Percentiles rank a stretch among this genome's conserved stretches.
Conservation (phyloP, 2,329 filamentous ascomycete species). For the Monilinia polystroma region DNA sequence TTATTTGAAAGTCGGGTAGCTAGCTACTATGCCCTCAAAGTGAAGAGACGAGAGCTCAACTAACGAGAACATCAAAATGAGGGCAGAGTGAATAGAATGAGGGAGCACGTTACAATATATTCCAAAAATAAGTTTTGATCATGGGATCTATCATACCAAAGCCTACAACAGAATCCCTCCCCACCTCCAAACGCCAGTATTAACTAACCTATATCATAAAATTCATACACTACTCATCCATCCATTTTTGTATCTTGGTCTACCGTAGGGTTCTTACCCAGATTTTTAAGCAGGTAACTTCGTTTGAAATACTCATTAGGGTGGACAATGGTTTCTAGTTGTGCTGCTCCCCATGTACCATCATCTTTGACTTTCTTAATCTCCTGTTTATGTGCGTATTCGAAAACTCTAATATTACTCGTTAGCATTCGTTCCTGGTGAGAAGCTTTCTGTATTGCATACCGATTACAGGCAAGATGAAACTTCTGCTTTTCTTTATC, state of each 20-base stretch:
- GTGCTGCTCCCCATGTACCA: constrained; percentile 65
- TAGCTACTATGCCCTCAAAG: not conserved
- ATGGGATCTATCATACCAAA: constrained; percentile 8
- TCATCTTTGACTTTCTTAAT: constrained; percentile 76
- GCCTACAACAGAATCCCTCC: not conserved
- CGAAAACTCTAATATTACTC: constrained; percentile 67
- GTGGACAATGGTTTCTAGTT: constrained; percentile 93
- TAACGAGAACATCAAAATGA: not conserved
- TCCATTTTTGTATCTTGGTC: constrained; percentile 22
- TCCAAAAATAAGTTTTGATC: not conserved
- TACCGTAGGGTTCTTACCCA: constrained; percentile 45
- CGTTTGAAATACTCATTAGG: constrained; percentile 98
- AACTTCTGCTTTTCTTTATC: constrained; percentile 87
- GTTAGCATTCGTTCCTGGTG: constrained; percentile 13
- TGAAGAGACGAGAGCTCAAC: not conserved
- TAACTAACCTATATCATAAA: constrained; percentile 17
- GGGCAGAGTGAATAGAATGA: not conserved
- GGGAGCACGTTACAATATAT: not conserved
- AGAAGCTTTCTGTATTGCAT: constrained; percentile 36
- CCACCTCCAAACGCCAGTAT: constrained; percentile 1
- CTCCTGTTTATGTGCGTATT: constrained; percentile 76
- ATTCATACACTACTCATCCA: constrained; percentile 16
- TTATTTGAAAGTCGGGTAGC: not conserved
- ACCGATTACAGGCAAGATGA: constrained; percentile 94
- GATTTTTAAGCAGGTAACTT: constrained; percentile 83